Base-by-base conservation (phyloP, 2,329 filamentous ascomycete genomes). In the Hirsutella minnesotensis region DNA sequence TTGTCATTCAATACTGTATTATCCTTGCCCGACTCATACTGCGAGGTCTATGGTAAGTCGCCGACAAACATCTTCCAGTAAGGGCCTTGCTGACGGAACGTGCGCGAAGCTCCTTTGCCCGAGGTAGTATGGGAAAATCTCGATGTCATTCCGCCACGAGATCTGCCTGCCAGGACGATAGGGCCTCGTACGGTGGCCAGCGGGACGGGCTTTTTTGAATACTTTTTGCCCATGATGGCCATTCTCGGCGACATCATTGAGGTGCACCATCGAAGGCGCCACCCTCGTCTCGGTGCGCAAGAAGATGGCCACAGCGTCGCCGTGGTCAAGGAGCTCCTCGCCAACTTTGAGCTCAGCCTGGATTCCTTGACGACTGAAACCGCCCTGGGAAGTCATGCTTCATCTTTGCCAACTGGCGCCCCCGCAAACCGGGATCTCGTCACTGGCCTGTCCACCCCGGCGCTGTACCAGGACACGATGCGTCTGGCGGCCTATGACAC, bases 221-320 rank as follows among this genome's bases (percentile, higher is more conserved):
- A 65, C 45, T 72, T 73, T 41, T 53, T 73, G 4, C 69, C 69
- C 0, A 55, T 72, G 2, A 71, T 70, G 63, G 59, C 61, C 1
- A 67, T 71, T 7, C 59, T 72, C 0, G 69, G 69, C 0, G 66
- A 72, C 41, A 67, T 72, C 8, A 66, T 72, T 34, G 64, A 72
- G 37, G 52, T 70, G 4, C 69, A 70, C 46, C 65, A 67, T 42
- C 53, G 60, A 10, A 58, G 62, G 13, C 56, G 61, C 22, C 67
- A 72, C 44, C 66, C 68, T 0, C 58, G 64, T 0, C 55, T 72
- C 0, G 63, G 65, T 21, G 48, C 47, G 10, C 49, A 62, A n/a
- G 55, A 63, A 44, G 55, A 64, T 39, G 44, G 53, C 0, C 54
- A 59, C 30, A 60, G 60, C 9, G 52, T 64, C 3, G 51, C 53